phyloP scores from a whole-genome alignment of 2,329 filamentous ascomycete species.

The Aspergillus quadricinctus region DNA sequence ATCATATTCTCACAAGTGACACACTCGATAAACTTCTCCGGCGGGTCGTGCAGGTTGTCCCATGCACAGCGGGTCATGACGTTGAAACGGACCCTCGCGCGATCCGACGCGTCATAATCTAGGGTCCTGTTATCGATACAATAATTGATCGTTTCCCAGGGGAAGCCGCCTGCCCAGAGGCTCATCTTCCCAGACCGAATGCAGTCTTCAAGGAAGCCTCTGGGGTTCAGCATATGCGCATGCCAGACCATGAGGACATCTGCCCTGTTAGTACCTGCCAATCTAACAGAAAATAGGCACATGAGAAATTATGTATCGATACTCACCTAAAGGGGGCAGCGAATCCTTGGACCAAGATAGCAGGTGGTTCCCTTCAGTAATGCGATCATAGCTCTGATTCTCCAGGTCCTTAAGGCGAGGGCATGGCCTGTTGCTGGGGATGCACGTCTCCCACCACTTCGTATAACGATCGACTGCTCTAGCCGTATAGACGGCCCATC shows the following conservation, averaged over 20 bases:
- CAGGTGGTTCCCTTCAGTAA: slow-evolving; percentile 16
- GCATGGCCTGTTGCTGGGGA: slow-evolving; percentile 9
- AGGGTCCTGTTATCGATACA: slow-evolving; percentile 57
- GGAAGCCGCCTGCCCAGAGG: slow-evolving; percentile 60
- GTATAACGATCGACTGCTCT: slow-evolving; percentile 66
- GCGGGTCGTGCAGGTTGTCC: slow-evolving; percentile 55
- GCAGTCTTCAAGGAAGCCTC: slow-evolving; percentile 69
- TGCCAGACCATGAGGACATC: slow-evolving; percentile 80
- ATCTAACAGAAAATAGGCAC: too few relatives aligned
- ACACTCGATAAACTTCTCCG: slow-evolving; percentile 51
- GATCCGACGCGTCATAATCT: slow-evolving; percentile 49
- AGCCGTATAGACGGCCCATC: slow-evolving; percentile 67
- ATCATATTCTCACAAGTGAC: slow-evolving; percentile 47
- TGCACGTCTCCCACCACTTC: slow-evolving; percentile 56
- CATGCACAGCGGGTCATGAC: slow-evolving; percentile 50
- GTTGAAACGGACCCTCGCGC: slow-evolving; percentile 47
- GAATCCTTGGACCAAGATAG: slow-evolving; percentile 39
- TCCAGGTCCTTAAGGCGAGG: slow-evolving; percentile 16
- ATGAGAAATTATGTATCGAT: background rate
- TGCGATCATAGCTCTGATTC: slow-evolving; percentile 30
- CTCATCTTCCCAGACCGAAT: slow-evolving; percentile 54
- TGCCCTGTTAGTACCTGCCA: slow-evolving; percentile 19
- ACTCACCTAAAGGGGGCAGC: slow-evolving; percentile 58
- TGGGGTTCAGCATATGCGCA: slow-evolving; percentile 71
- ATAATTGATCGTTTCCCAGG: slow-evolving; percentile 58